Evolutionary conservation across 345 rosid species (phyloP), one percentile per base, ranked within the genome.

Genomic region (Pelargonium nanum): DNA sequence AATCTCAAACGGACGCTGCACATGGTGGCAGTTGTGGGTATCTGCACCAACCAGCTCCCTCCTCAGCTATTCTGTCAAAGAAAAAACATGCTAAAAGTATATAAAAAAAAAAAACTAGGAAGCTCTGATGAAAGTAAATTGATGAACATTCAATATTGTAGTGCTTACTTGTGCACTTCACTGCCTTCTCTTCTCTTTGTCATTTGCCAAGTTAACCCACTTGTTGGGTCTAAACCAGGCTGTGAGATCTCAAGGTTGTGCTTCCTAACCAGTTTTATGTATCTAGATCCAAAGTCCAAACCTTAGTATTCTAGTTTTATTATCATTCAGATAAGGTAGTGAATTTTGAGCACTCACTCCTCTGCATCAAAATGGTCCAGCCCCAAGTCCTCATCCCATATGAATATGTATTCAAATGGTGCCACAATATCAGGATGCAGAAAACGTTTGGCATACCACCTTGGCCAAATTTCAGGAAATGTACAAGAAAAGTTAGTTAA

Each of bases 401-500:
- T 70, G 60, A 93, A 93, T 56, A 93, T 83, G 73, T 93, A 89
- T 13, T 93, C 99, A 67, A 85, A 93, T 6, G 90, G 72, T 7
- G 92, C 81, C 64, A 89, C 82, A 64, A 93, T 79, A 71, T 86
- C 91, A 1, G 99, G 99, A 73, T 89, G 97, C 61, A 93, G 82
- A 78, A 93, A 89, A n/a, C 99, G 86, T 72, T 93, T 93, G 12
- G 92, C 92, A 52, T 81, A 89, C 99, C 99, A 93, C 97, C 99
- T 89, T 67, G 54, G 53, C 0, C 32, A 28, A 28, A 28, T 28
- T 28, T 40, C 15, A 40, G 48, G 48, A 15, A 40, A 40, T 40
- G 48, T 40, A 9, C 16, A 40, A 40, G 10, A 40, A 40, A 40
- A 40, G 48, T 40, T 17, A 40, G 7, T 40, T 40, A 40, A n/a